Base-by-base conservation (phyloP, 352 stramenopile species). In the Albugo candida region DNA sequence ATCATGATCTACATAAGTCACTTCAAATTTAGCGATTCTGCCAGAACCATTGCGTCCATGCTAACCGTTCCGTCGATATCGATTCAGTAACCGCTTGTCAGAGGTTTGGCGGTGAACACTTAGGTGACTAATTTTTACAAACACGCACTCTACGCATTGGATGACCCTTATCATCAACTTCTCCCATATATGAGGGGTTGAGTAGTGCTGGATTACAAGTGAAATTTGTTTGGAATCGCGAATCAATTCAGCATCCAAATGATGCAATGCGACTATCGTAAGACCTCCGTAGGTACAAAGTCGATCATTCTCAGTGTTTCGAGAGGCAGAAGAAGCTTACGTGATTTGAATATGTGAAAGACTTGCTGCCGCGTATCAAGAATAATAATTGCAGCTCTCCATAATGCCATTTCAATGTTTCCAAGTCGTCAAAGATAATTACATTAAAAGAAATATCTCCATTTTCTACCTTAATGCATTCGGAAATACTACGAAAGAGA, bases 11-110 rank as follows among this genome's bases (percentile, higher is more conserved):
- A 31, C 24, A 31, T 31, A 31, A 3, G 24, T 31, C 24, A 31
- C n/a, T n/a, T n/a, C n/a, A n/a, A n/a, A n/a, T 31, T 31, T 31
- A 31, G 24, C 24, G 24, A 31, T 31, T 31, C n/a, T 31, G 3
- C 3, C 8, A 31, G 24, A 8, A 31, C 8, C 24, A 10, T 31
- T 31, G 24, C 24, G 3, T 31, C 8, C 3, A 31, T 8, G 24
- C 24, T 31, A 31, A 87, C 74, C 38, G 71, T 81, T 50, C 74
- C 74, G 24, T 86, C 69, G 2, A 86, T 68, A 37, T 83, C 74
- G 45, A 77, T 81, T 40, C 65, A 82, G 56, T 83, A 86, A 13
- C 74, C 74, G 38, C 63, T 83, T 1, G 63, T 52, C 5, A 86
- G 53, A 4, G 70, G 65, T 14, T 67, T 59, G 13, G 71, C 68